phyloP scores from a whole-genome alignment of 768 basidiomycete species.

The Kwoniella sp. region DNA sequence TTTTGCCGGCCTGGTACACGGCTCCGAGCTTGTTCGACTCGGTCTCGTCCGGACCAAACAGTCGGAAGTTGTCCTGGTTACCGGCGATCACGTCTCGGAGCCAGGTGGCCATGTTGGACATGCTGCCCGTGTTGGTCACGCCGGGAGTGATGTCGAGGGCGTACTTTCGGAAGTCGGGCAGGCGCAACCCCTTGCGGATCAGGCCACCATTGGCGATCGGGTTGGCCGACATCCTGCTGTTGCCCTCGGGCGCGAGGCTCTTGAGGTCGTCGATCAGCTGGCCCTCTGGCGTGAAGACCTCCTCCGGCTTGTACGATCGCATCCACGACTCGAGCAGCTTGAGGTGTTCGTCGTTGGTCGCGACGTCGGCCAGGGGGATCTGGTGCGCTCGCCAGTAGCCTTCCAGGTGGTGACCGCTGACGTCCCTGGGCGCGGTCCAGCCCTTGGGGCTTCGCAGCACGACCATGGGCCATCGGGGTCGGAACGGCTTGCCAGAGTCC shows the following conservation, averaged over 20 bases:
- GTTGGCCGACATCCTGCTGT: conserved; percentile 37
- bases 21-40: conserved; percentile 83
- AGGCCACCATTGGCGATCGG: conserved; percentile 40
- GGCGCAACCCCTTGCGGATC: conserved; percentile 23
- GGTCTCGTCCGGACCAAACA: conserved; percentile 58
- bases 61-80: conserved; percentile 32
- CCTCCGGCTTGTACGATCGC: conserved; percentile 62
- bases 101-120: conserved; percentile 37
- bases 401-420: conserved; percentile 68
- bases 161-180: conserved; percentile 37
- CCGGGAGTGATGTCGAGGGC: conserved; percentile 34
- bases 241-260: conserved; percentile 58
- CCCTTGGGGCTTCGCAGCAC: conserved; percentile 52
- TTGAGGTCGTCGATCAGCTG: conserved; percentile 59
- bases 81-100: conserved; percentile 34
- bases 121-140: conserved; percentile 22
- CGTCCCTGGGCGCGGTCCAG: conserved; percentile 63
- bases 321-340: conserved; percentile 67
- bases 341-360: conserved; percentile 63
- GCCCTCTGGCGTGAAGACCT: conserved; percentile 62
- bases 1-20: conserved; percentile 56
- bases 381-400: conserved; percentile 82
- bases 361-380: conserved; percentile 77
- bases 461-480: conserved; percentile 49
- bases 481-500: conserved; percentile 38